Conservation (phyloP, 148 eudicot genomes). For the Spergularia marina region DNA sequence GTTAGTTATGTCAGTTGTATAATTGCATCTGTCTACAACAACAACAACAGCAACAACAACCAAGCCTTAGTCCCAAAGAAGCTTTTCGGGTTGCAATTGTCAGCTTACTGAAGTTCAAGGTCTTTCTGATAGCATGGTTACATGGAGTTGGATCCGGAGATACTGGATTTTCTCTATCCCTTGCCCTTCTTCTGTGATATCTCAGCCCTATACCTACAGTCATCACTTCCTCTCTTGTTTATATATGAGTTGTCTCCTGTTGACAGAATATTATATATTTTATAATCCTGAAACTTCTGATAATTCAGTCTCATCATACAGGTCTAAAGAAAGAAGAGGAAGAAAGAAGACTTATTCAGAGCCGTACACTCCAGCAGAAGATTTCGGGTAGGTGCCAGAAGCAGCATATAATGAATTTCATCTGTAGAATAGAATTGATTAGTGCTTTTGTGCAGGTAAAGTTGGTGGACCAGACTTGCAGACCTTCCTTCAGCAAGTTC, state of each 20-base stretch:
- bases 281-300: neutral
- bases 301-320: conserved; percentile 19
- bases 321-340: conserved; percentile 93
- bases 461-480: conserved; percentile 75
- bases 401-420: conserved; percentile 10
- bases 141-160: neutral
- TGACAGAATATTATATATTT: neutral
- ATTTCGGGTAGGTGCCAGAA: conserved; percentile 43
- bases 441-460: conserved; percentile 46
- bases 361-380: conserved; percentile 27
- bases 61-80: too few species aligned
- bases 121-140: neutral
- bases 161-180: neutral
- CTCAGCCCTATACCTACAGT: conserved; percentile 1
- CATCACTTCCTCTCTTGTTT: neutral
- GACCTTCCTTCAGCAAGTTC: conserved; percentile 76
- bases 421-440: conserved; percentile 15
- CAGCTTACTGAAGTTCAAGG: too few species aligned
- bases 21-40: neutral
- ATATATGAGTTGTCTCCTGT: neutral
- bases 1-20: neutral
- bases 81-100: too few species aligned
- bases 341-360: conserved; percentile 60
- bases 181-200: neutral
- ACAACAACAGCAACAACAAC: too few species aligned